phyloP scores from a whole-genome alignment of 2,329 filamentous ascomycete genomes.

The Teratosphaeria epicoccoides region DNA sequence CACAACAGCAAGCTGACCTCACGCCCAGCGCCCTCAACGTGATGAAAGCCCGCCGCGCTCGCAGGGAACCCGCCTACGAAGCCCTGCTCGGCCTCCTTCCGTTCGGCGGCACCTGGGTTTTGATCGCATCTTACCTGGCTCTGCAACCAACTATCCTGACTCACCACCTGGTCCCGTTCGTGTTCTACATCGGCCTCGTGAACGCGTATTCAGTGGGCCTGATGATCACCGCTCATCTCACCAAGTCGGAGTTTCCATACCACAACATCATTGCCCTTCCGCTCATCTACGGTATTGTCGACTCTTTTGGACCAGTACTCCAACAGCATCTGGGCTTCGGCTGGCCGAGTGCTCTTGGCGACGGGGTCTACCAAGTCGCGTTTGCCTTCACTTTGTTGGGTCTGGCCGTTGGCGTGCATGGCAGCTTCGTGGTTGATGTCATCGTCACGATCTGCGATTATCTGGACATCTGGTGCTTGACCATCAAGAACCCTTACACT shows the following conservation, averaged over 20 bases:
- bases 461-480: slow-evolving; percentile 95
- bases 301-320: slow-evolving; percentile 65
- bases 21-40: slow-evolving; percentile 61
- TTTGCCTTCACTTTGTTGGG: slow-evolving; percentile 86
- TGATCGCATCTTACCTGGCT: slow-evolving; percentile 68
- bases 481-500: slow-evolving; percentile 73
- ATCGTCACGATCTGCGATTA: slow-evolving; percentile 98
- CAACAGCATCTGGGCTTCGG: slow-evolving; percentile 41
- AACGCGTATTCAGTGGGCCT: slow-evolving; percentile 93
- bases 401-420: slow-evolving; percentile 79
- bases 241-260: slow-evolving; percentile 80
- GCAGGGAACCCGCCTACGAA: slow-evolving; percentile 59
- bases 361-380: slow-evolving; percentile 70
- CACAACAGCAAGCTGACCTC: neutral
- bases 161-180: slow-evolving; percentile 78
- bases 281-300: slow-evolving; percentile 65
- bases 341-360: slow-evolving; percentile 66
- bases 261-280: slow-evolving; percentile 75
- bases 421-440: slow-evolving; percentile 92
- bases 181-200: slow-evolving; percentile 75
- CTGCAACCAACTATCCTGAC: slow-evolving; percentile 76
- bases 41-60: slow-evolving; percentile 64
- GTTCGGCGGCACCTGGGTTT: slow-evolving; percentile 65
- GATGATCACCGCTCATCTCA: slow-evolving; percentile 91
- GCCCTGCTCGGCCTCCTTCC: slow-evolving; percentile 76